Evolutionary conservation across 192 early-diverging fungal genomes (phyloP), one percentile per base, ranked within the genome.

Genomic region (Thamnidium elegans): DNA sequence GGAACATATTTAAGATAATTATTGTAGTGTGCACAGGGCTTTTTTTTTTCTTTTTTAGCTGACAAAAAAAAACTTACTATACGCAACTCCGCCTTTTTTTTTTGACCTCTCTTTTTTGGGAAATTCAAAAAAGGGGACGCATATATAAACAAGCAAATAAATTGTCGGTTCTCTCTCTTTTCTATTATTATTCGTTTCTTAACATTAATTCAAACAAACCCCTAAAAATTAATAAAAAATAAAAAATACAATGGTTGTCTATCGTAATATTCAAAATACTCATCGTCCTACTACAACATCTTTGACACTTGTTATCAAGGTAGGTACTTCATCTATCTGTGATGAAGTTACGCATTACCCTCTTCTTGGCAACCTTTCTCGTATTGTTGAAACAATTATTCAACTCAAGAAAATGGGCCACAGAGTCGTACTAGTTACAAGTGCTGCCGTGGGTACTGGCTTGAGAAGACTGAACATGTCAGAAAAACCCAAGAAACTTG

Each of bases 311-410:
- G 92, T 95, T 53, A 84, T 95, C 65, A 97, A 96, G 73, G 84
- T 99, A 19, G 97, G 97, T 53, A 99, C 95, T 0, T 91, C 91
- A 30, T 95, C 93, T 32, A 99, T 99, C 61, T 96, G 95, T 80
- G 94, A 95, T 69, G 92, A 95, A 62, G 68, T 82, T 52, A 96
- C 92, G 0, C 92, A 95, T 66, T 83, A 92, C 58, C 95, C 95
- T 2, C 80, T 90, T 65, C 80, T 99, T 62, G 82, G 89, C 7
- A 93, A 88, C 54, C 84, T 99, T 9, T 96, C 97, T 21, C 73
- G 86, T 48, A 89, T 99, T 54, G 92, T 96, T 21, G 97, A 99
- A 76, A 95, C 93, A 7, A 89, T 99, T 50, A 80, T 91, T 45
- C 79, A 83, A 70, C 87, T 99, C 63, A 89, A 89, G 46, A 64